phyloP scores from a whole-genome alignment of 2,329 filamentous ascomycete genomes.

The Incumbomyces delicatus region DNA sequence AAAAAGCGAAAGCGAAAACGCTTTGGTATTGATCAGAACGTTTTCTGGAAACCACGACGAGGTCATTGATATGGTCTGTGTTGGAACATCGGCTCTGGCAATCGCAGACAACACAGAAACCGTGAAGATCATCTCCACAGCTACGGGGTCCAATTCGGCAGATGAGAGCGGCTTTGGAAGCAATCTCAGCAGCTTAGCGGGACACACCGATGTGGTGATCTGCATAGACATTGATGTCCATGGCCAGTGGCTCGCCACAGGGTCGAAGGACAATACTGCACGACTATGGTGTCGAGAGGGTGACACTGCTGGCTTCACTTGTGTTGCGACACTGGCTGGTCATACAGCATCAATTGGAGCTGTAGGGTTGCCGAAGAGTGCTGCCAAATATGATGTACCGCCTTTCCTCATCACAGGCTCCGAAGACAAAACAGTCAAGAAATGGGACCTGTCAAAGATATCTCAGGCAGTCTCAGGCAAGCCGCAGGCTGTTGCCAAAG shows the following conservation, averaged over 20 bases:
- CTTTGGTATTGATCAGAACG: constrained; percentile 54
- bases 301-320: constrained; percentile 62
- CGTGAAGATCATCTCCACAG: constrained; percentile 71
- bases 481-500: constrained; percentile 35
- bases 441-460: constrained; percentile 68
- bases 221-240: constrained; percentile 94
- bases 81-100: constrained; percentile 73
- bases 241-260: constrained; percentile 90
- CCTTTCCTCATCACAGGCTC: constrained; percentile 82
- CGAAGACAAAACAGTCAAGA: constrained; percentile 90
- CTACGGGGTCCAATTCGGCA: constrained; percentile 24
- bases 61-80: constrained; percentile 85
- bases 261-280: constrained; percentile 92
- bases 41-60: constrained; percentile 97
- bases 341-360: constrained; percentile 92
- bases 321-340: constrained; percentile 73
- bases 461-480: constrained; percentile 38
- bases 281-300: constrained; percentile 82
- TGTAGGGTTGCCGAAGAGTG: constrained; percentile 65
- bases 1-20: constrained; percentile 22
- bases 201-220: constrained; percentile 92
- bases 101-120: constrained; percentile 94
- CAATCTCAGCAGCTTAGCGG: constrained; percentile 74
- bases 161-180: constrained; percentile 58
- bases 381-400: constrained; percentile 68